A percentile compares a stretch with the other conserved stretches of the same genome.
These are phyloP conservation scores for Penicillium nucicola DNA, from an alignment of 495 filamentous ascomycete genomes.

Conservation along the genomic window DNA sequence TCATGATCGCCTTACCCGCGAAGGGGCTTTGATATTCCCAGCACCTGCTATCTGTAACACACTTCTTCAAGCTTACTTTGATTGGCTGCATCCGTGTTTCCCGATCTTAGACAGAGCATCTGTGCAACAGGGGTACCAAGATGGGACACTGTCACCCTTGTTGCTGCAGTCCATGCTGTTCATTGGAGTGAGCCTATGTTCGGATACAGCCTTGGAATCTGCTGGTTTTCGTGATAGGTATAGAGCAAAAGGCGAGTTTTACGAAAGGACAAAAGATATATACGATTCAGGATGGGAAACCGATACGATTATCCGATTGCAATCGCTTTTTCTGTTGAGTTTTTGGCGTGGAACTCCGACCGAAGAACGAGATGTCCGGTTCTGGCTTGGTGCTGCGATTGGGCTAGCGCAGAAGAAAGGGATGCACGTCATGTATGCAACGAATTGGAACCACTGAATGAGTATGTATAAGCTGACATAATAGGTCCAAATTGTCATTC, in stretches of 20 bases:
- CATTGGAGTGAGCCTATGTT: constrained; percentile 41
- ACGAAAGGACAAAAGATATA: constrained; percentile 40
- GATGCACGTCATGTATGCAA: constrained; percentile 42
- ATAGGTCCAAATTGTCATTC: constrained; percentile 36
- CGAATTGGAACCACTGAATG: neutral
- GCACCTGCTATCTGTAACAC: constrained; percentile 26
- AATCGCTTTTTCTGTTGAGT: constrained; percentile 44
- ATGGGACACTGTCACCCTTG: constrained; percentile 34
- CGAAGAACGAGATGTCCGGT: constrained; percentile 40
- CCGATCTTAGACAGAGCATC: constrained; percentile 34
- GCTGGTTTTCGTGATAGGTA: constrained; percentile 35
- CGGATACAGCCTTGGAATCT: constrained; percentile 26
- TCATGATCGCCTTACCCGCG: constrained; percentile 27
- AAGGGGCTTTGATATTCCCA: constrained; percentile 38
- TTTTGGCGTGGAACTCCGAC: constrained; percentile 41
- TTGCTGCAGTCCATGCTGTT: constrained; percentile 43
- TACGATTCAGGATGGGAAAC: constrained; percentile 43
- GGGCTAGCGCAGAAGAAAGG: constrained; percentile 42
- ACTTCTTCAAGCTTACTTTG: constrained; percentile 39
- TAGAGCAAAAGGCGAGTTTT: constrained; percentile 37
- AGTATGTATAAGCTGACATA: constrained; percentile 7
- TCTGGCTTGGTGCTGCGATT: constrained; percentile 42
- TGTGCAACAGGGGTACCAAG: constrained; percentile 23
- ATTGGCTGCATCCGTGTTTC: constrained; percentile 47
- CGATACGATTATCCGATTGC: constrained; percentile 33